Evolutionary conservation across 2,329 filamentous ascomycete species (phyloP).

Genomic region (Ophiocordyceps camponoti-leonardi): DNA sequence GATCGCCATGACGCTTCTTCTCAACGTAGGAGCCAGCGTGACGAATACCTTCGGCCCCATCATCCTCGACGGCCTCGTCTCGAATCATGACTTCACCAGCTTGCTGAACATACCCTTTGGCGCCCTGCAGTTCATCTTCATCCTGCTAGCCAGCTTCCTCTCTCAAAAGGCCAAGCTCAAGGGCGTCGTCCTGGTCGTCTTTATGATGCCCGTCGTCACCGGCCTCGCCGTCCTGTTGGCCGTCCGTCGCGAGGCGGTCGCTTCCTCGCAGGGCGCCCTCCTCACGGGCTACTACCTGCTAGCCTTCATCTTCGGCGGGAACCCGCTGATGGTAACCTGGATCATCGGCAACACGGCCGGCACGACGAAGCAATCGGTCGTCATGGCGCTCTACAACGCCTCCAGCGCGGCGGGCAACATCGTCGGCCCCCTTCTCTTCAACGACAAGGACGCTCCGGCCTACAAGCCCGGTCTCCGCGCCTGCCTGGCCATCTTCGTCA

Average conservation of each 20-base stretch:
- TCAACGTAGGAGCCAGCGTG: slow-evolving; percentile 47
- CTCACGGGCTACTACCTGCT: slow-evolving; percentile 48
- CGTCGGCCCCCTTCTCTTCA: slow-evolving; percentile 47
- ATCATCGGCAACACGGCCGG: slow-evolving; percentile 53
- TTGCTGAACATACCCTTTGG: slow-evolving; percentile 54
- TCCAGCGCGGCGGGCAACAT: slow-evolving; percentile 48
- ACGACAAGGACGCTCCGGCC: slow-evolving; percentile 33
- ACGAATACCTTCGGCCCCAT: slow-evolving; percentile 49
- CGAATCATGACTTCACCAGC: slow-evolving; percentile 37
- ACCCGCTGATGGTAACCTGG: slow-evolving; percentile 50
- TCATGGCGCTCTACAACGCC: slow-evolving; percentile 47
- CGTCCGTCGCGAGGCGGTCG: slow-evolving; percentile 21
- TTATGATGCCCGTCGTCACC: slow-evolving; percentile 42
- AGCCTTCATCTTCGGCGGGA: slow-evolving; percentile 47
- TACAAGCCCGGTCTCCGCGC: slow-evolving; percentile 40
- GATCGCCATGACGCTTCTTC: slow-evolving; percentile 39
- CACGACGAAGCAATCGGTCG: slow-evolving; percentile 47
- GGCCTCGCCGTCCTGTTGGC: slow-evolving; percentile 40
- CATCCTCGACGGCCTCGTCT: slow-evolving; percentile 43
- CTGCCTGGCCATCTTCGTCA: slow-evolving; percentile 36
- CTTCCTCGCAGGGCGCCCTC: slow-evolving; percentile 17
- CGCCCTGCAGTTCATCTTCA: slow-evolving; percentile 39
- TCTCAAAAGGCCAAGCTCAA: slow-evolving; percentile 41
- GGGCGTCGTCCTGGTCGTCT: slow-evolving; percentile 30
- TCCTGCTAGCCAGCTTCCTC: slow-evolving; percentile 39